A percentile compares a stretch with the other conserved stretches of the same genome.
These are phyloP conservation scores for Globisporangium spinosum DNA, from an alignment of 352 stramenopile genomes.

Conservation along the genomic window DNA sequence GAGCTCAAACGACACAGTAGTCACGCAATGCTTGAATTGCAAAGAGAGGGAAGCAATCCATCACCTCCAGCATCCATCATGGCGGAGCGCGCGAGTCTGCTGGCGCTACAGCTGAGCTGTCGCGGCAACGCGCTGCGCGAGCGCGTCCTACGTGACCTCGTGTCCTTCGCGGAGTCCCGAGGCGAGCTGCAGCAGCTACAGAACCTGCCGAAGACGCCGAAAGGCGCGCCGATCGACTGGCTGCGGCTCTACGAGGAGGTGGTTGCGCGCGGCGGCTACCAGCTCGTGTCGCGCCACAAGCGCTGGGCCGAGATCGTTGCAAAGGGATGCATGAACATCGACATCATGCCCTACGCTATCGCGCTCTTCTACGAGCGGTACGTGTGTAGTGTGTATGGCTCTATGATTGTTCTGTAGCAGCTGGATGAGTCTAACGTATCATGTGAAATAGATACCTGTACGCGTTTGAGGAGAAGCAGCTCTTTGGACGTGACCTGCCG, in stretches of 20 bases:
- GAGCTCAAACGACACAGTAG: neutral
- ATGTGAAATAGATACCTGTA: constrained; percentile 28
- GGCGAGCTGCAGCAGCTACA: constrained; percentile 44
- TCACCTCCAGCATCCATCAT: constrained; percentile 13
- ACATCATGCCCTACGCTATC: constrained; percentile 61
- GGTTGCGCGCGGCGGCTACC: constrained; percentile 56
- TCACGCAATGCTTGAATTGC: neutral
- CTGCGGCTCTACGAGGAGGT: constrained; percentile 82
- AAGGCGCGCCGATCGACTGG: constrained; percentile 62
- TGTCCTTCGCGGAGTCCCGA: constrained; percentile 49
- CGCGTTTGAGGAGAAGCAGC: constrained; percentile 75
- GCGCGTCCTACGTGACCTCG: constrained; percentile 51
- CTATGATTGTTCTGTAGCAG: neutral
- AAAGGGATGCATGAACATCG: constrained; percentile 45
- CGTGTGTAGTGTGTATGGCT: neutral
- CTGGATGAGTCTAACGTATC: neutral
- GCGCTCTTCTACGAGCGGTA: constrained; percentile 57
- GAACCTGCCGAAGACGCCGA: constrained; percentile 45
- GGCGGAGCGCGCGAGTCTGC: constrained; percentile 31
- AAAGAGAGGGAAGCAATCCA: neutral
- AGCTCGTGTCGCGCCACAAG: constrained; percentile 41
- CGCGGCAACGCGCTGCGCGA: constrained; percentile 57
- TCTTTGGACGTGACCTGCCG: constrained; percentile 61
- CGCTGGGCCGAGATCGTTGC: constrained; percentile 54
- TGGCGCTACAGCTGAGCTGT: constrained; percentile 68